Conservation (phyloP, 208 protist genomes). For the Leishmania amazonensis region DNA sequence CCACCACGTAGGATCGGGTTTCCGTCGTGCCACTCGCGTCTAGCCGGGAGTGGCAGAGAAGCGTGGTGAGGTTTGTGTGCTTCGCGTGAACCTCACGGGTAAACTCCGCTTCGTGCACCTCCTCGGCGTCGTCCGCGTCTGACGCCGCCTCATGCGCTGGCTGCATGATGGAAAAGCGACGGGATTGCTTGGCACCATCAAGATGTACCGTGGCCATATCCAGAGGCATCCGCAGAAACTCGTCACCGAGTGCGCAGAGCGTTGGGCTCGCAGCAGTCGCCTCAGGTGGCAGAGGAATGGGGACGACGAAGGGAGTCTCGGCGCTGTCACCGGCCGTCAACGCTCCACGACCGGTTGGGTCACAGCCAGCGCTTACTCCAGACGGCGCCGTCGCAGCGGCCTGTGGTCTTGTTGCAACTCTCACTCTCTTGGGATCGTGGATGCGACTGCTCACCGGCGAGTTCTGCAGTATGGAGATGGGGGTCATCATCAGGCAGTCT, state of each 20-base stretch:
- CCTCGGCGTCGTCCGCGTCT: neutral
- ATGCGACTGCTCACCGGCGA: neutral
- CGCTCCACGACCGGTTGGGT: too few species aligned
- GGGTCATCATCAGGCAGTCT: neutral
- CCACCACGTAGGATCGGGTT: neutral
- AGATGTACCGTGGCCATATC: conserved; percentile 7
- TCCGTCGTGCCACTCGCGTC: conserved; percentile 11
- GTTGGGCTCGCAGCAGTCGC: neutral
- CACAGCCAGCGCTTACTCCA: too few species aligned
- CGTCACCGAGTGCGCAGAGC: neutral
- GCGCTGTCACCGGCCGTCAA: neutral
- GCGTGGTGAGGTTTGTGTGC: conserved; percentile 20
- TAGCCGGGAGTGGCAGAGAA: conserved; percentile 20
- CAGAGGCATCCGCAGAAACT: conserved; percentile 10
- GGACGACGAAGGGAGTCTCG: neutral
- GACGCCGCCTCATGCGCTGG: neutral
- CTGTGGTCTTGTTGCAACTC: neutral
- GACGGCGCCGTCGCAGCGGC: neutral
- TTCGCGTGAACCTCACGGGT: conserved; percentile 21
- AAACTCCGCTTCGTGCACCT: neutral
- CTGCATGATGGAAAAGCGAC: neutral
- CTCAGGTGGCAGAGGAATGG: neutral
- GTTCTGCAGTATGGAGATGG: conserved; percentile 12
- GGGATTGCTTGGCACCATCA: neutral
- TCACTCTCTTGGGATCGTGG: neutral